Evolutionary conservation across 164 flowering plant genomes (phyloP).

Genomic region (Magnolia officinalis): DNA sequence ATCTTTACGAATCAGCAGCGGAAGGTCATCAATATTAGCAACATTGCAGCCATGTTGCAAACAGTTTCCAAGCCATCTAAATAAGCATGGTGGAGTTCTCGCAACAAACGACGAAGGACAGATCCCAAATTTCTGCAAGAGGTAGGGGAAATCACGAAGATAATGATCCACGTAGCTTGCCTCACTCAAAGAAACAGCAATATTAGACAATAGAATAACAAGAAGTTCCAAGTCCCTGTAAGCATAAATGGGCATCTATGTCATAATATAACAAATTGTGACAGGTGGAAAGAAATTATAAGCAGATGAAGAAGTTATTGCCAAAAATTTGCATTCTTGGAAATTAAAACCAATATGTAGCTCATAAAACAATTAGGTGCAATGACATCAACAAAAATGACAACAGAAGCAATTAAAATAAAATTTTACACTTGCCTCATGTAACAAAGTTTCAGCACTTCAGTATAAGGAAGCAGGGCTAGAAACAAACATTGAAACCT

Average conservation of each 20-base stretch:
- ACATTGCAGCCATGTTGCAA: conserved; percentile 57
- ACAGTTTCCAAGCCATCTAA: conserved; percentile 86
- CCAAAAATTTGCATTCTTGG: neutral
- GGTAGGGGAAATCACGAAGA: conserved; percentile 85
- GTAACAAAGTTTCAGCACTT: too few relatives aligned
- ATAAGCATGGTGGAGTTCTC: conserved; percentile 69
- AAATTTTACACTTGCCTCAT: too few relatives aligned
- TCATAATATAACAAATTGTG: neutral
- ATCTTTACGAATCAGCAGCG: conserved; percentile 59
- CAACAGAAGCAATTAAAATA: too few relatives aligned
- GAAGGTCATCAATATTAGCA: conserved; percentile 55
- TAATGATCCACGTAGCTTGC: conserved; percentile 75
- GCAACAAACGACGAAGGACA: conserved; percentile 18
- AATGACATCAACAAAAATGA: too few relatives aligned
- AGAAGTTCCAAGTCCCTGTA: conserved; percentile 76
- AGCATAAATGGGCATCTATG: conserved; percentile 5
- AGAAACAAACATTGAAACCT: too few relatives aligned
- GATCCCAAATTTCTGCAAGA: conserved; percentile 29
- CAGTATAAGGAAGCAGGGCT: too few relatives aligned
- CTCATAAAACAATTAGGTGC: too few relatives aligned
- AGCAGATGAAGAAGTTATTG: neutral
- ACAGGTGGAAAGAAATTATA: neutral
- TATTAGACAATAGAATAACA: conserved; percentile 52
- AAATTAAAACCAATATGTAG: too few relatives aligned
- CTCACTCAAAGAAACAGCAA: conserved; percentile 63